Evolutionary conservation across 306 rosid genomes (phyloP).

Genomic region (Acacia melanoxylon): DNA sequence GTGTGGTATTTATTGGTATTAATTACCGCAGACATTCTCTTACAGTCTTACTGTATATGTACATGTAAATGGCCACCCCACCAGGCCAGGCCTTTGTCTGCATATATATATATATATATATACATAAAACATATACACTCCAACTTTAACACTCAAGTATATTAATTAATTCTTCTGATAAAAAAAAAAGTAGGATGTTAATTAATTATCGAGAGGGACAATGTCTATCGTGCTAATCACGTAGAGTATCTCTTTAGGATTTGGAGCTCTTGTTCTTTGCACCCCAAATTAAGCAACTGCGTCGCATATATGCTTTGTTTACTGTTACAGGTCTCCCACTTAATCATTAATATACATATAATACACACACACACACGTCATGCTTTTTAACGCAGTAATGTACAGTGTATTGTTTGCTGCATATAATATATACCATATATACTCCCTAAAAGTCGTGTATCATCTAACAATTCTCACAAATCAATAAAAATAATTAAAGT

Average conservation of each 20-base stretch:
- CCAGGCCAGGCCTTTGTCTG: not conserved
- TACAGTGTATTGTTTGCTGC: not conserved
- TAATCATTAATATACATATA: not conserved
- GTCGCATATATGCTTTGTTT: not conserved
- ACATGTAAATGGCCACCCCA: slow-evolving; percentile 35
- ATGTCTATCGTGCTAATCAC: slow-evolving; percentile 25
- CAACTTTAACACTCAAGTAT: no score
- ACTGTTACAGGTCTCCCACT: not conserved
- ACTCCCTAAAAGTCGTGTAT: no score
- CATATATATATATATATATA: no score
- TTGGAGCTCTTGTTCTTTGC: slow-evolving; percentile 25
- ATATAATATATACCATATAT: no score
- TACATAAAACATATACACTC: not conserved
- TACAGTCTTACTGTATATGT: not conserved
- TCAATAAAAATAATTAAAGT: no score
- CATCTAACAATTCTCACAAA: no score
- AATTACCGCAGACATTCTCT: slow-evolving; percentile 22
- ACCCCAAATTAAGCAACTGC: not conserved
- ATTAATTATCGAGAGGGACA: slow-evolving; percentile 11
- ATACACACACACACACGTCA: no score
- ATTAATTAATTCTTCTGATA: no score
- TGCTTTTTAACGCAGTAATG: slow-evolving; percentile 2
- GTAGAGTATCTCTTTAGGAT: slow-evolving; percentile 22
- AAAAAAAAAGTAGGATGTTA: no score
- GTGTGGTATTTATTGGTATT: no score